Base-by-base conservation (phyloP, 441 rosid genomes). In the Theobroma grandiflorum region DNA sequence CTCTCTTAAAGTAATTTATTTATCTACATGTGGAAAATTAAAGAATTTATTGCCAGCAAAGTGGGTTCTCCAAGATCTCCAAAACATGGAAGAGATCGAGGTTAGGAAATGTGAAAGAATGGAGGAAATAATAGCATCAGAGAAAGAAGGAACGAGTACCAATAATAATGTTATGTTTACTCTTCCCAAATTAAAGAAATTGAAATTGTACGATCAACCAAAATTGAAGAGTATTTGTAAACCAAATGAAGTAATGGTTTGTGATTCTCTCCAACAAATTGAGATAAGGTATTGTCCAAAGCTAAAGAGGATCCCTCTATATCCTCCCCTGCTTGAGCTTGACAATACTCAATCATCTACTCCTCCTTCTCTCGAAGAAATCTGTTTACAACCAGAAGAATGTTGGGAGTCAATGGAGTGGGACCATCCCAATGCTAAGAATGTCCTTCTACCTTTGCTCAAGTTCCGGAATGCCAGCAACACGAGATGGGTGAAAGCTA, bases 81-180 rank as follows among this genome's bases (percentile, higher is more conserved):
- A 57, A 20, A 78, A 47, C 20, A 78, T 78, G 2, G 73, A 79
- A 65, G 77, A 64, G 65, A 20, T 75, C 5, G 72, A 64, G 57
- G 76, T 84, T 4, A 58, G 75, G 73, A 74, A 58, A 43, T 84
- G 72, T 61, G 3, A 10, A 18, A 73, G 9, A 40, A 70, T 81
- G 42, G 72, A 81, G 53, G 67, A 47, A 57, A 78, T 81, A 63
- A 80, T 78, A 9, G 47, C 55, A 47, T 55, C 70, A 18, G 80
- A 79, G 47, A 4, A 72, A 42, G 74, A 72, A 67, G 38, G 0
- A 57, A 12, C 1, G 70, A 47, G 11, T 14, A 26, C 43, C 37
- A 40, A 22, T 12, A 61, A 42, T 1, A 42, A 4, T 6, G 6
- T 42, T 8, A 26, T 14, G 16, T 43, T 42, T 72, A 18, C 50